Evolutionary conservation across 495 filamentous ascomycete species (phyloP).

Genomic region (Parmelia sp.): DNA sequence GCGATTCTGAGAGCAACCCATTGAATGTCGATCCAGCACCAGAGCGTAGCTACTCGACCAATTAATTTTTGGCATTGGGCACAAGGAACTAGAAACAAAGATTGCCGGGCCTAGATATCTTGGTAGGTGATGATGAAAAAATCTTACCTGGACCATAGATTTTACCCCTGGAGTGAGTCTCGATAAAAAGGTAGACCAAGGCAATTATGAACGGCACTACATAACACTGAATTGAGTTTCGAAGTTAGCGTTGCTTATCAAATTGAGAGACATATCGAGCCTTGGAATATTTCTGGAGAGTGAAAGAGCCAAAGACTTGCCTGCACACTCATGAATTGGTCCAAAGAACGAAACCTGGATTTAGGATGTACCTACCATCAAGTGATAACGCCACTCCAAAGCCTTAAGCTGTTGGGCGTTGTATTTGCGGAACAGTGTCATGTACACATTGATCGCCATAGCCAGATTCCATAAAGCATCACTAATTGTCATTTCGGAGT

Average conservation of each 20-base stretch:
- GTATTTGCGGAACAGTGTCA: conserved; percentile 77
- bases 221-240: conserved; percentile 47
- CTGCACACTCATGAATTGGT: background rate
- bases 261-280: background rate
- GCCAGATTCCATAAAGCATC: conserved; percentile 75
- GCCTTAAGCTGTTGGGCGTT: conserved; percentile 57
- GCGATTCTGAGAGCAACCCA: conserved; percentile 72
- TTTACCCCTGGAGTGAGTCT: conserved; percentile 39
- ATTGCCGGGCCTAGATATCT: too few species aligned
- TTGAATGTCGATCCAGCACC: conserved; percentile 70
- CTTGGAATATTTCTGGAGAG: background rate
- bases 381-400: conserved; percentile 67
- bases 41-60: too few species aligned
- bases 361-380: conserved; percentile 28
- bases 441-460: conserved; percentile 83
- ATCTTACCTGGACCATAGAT: conserved; percentile 76
- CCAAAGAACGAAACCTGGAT: background rate
- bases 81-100: too few species aligned
- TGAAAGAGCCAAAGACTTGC: background rate
- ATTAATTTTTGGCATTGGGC: too few species aligned
- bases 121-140: too few species aligned
- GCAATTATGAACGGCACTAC: conserved; percentile 68
- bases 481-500: too few species aligned
- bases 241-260: background rate
- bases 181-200: conserved; percentile 60